Percentiles rank a stretch among this genome's conserved stretches.
These are phyloP conservation scores for Vitis cinerea DNA, from an alignment of 164 flowering plant genomes.

Conservation along the genomic window DNA sequence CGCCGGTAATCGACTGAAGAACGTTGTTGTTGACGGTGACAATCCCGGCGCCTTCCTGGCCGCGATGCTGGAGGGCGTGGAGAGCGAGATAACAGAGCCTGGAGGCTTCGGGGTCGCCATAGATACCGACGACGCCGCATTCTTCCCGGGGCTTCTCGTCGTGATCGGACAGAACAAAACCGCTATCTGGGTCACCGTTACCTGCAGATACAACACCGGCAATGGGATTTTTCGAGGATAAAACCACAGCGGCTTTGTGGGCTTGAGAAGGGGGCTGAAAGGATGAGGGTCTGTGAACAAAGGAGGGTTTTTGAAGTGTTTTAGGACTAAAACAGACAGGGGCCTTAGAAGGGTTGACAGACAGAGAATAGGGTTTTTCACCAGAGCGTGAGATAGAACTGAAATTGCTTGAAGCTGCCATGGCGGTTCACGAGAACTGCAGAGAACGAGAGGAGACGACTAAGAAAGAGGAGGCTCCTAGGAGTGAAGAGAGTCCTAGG, in stretches of 20 bases:
- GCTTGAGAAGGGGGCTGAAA: slow-evolving; percentile 12
- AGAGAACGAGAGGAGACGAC: no score
- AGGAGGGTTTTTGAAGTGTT: slow-evolving; percentile 29
- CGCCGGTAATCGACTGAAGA: slow-evolving; percentile 72
- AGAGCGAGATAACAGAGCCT: slow-evolving; percentile 84
- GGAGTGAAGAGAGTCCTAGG: no score
- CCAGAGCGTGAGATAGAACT: slow-evolving; percentile 18
- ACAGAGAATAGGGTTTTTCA: slow-evolving; percentile 8
- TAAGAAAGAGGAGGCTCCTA: no score
- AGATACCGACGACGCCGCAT: slow-evolving; percentile 95
- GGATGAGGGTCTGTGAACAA: neutral
- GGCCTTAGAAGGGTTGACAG: slow-evolving; percentile 1
- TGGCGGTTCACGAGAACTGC: neutral
- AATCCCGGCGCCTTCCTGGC: slow-evolving; percentile 96
- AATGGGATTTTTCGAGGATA: slow-evolving; percentile 26
- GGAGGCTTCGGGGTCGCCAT: slow-evolving; percentile 90
- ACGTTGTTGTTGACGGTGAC: slow-evolving; percentile 57
- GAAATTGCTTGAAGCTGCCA: slow-evolving; percentile 28
- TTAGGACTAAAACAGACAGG: slow-evolving; percentile 11
- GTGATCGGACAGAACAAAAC: slow-evolving; percentile 9
- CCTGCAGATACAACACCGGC: slow-evolving; percentile 16
- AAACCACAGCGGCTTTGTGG: slow-evolving; percentile 11
- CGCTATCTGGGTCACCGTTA: slow-evolving; percentile 11
- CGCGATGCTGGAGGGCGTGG: slow-evolving; percentile 91
- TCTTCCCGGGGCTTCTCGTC: slow-evolving; percentile 84